These are phyloP conservation scores for Smallanthus sonchifolius DNA, from an alignment of 129 eudicot species.

Conservation along the genomic window DNA sequence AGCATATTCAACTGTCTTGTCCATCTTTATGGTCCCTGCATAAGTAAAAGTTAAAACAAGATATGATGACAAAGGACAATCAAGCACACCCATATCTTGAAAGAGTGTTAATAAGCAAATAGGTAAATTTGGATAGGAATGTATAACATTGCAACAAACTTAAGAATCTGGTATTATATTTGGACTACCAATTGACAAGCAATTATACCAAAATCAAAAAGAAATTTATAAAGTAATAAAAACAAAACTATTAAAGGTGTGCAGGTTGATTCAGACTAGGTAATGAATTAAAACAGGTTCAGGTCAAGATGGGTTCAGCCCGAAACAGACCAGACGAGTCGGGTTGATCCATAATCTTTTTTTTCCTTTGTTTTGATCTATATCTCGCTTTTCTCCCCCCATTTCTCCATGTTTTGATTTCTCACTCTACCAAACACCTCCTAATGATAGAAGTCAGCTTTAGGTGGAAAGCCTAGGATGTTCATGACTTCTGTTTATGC, in stretches of 20 bases:
- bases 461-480: too few species aligned
- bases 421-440: too few species aligned
- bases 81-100: not conserved
- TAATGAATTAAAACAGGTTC: not conserved
- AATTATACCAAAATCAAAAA: not conserved
- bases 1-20: slow-evolving; percentile 12
- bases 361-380: too few species aligned
- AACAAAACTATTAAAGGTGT: too few species aligned
- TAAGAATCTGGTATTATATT: not conserved
- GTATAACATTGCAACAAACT: not conserved
- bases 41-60: not conserved
- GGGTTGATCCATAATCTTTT: too few species aligned
- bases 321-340: not conserved
- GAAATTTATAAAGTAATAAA: not conserved
- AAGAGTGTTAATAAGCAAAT: not conserved
- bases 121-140: not conserved
- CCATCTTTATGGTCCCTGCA: slow-evolving; percentile 18
- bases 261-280: too few species aligned
- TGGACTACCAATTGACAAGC: not conserved
- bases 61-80: too few species aligned
- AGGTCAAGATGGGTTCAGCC: not conserved
- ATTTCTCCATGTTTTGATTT: too few species aligned
- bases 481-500: too few species aligned
- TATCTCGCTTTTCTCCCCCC: too few species aligned
- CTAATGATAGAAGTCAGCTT: too few species aligned